Evolutionary conservation across 257 asterid species (phyloP).

Genomic region (Petrea volubilis): DNA sequence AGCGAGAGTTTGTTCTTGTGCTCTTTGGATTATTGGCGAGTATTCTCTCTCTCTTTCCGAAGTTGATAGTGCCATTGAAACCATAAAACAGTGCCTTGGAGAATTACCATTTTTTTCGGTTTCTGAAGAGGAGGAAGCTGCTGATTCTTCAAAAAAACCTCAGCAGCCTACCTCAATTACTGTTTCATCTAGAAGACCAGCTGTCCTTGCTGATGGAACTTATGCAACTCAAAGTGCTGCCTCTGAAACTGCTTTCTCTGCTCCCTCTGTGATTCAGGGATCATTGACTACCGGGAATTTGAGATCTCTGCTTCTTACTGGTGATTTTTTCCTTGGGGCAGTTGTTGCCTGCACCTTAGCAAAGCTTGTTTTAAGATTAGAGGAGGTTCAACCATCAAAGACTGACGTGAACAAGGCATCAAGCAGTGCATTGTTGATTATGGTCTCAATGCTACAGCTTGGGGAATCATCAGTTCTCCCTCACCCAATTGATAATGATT

Average conservation of each 20-base stretch:
- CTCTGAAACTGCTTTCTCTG: constrained; percentile 85
- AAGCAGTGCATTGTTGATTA: constrained; percentile 59
- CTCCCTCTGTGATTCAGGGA: constrained; percentile 78
- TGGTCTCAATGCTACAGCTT: constrained; percentile 87
- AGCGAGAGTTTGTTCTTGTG: constrained; percentile 90
- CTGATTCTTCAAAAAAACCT: constrained; percentile 75
- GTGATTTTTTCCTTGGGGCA: constrained; percentile 94
- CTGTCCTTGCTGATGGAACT: constrained; percentile 94
- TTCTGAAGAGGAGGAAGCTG: constrained; percentile 76
- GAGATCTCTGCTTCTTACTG: constrained; percentile 90
- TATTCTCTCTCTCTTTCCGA: constrained; percentile 86
- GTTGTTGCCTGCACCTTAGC: constrained; percentile 88
- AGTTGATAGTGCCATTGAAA: constrained; percentile 82
- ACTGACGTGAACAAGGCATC: constrained; percentile 77
- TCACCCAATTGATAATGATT: constrained; percentile 93
- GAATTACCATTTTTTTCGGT: constrained; percentile 80
- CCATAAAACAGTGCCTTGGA: constrained; percentile 94
- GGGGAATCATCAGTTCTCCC: constrained; percentile 90
- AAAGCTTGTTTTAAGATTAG: constrained; percentile 77
- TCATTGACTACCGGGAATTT: constrained; percentile 65
- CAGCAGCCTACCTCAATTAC: constrained; percentile 74
- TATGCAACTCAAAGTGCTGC: constrained; percentile 99
- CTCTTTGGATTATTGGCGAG: constrained; percentile 96
- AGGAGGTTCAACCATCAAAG: constrained; percentile 86
- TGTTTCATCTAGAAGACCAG: constrained; percentile 92